These are phyloP conservation scores for Trichocladium antarcticum DNA, from an alignment of 495 filamentous ascomycete species.

Conservation along the genomic window DNA sequence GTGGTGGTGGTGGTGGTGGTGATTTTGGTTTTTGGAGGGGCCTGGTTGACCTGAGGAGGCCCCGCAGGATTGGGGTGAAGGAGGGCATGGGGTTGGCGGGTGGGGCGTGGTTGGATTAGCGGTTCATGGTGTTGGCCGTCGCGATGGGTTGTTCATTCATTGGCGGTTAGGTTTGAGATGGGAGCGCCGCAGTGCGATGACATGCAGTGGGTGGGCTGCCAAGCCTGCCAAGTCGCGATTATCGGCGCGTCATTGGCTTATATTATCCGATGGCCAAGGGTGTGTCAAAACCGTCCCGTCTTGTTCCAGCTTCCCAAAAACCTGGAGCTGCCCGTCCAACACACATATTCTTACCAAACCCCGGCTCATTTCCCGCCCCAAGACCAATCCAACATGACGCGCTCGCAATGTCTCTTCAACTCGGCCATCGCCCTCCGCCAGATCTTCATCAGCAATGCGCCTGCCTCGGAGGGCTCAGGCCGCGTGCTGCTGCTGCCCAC, in stretches of 20 bases:
- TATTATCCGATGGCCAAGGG: constrained; percentile 10
- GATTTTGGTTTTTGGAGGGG: not conserved
- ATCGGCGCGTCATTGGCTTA: constrained; percentile 8
- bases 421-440: constrained; percentile 29
- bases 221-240: not conserved
- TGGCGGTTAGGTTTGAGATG: not conserved
- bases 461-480: not conserved
- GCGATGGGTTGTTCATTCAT: not conserved
- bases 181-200: too few relatives aligned
- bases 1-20: not conserved
- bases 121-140: not conserved
- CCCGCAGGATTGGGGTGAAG: constrained; percentile 3
- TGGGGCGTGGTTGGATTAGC: not conserved
- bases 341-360: too few relatives aligned
- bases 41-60: not conserved
- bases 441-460: constrained; percentile 28
- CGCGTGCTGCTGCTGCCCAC: constrained; percentile 13
- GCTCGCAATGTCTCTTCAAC: constrained; percentile 30
- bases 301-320: not conserved
- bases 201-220: not conserved
- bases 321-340: not conserved
- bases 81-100: not conserved
- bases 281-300: not conserved
- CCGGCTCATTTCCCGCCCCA: too few relatives aligned
- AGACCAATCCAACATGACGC: constrained; percentile 19